These are phyloP conservation scores for Populus hybrid DNA, from an alignment of 441 rosid species.

Conservation along the genomic window DNA sequence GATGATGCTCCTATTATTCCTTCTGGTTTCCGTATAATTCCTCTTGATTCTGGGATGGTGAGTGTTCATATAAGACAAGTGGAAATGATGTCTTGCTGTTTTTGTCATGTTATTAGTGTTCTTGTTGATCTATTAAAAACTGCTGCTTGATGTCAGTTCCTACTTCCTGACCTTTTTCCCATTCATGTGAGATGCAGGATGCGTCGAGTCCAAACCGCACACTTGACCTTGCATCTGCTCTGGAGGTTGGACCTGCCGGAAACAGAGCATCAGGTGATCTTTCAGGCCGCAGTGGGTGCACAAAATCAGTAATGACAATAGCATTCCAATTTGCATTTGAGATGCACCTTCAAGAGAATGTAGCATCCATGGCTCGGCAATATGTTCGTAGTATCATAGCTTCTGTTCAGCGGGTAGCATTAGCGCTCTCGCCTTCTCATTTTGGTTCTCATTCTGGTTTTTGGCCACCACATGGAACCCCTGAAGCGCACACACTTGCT, in stretches of 20 bases:
- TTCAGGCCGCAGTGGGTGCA: slow-evolving; percentile 48
- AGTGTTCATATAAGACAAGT: slow-evolving; percentile 2
- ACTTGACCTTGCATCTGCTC: slow-evolving; percentile 92
- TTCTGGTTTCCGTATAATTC: slow-evolving; percentile 95
- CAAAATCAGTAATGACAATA: slow-evolving; percentile 94
- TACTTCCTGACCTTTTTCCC: slow-evolving; percentile 5
- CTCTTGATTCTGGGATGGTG: slow-evolving; percentile 85
- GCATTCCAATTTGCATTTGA: slow-evolving; percentile 94
- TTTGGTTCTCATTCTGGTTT: slow-evolving; percentile 74
- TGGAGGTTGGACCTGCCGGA: slow-evolving; percentile 83
- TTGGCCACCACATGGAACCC: slow-evolving; percentile 80
- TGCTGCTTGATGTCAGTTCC: background rate
- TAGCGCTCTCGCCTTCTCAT: slow-evolving; percentile 92
- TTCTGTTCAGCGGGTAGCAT: slow-evolving; percentile 93
- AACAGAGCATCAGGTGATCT: slow-evolving; percentile 58
- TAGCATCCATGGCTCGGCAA: slow-evolving; percentile 92
- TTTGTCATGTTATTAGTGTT: background rate
- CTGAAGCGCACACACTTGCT: slow-evolving; percentile 98
- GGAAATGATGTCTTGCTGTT: background rate
- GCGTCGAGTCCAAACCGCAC: slow-evolving; percentile 88
- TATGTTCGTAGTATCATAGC: slow-evolving; percentile 90
- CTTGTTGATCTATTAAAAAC: background rate
- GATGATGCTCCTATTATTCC: slow-evolving; percentile 97
- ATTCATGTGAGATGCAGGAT: slow-evolving; percentile 45
- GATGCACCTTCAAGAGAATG: slow-evolving; percentile 95